Evolutionary conservation across 495 filamentous ascomycete species (phyloP).

Genomic region (Podospora pseudoanserina): DNA sequence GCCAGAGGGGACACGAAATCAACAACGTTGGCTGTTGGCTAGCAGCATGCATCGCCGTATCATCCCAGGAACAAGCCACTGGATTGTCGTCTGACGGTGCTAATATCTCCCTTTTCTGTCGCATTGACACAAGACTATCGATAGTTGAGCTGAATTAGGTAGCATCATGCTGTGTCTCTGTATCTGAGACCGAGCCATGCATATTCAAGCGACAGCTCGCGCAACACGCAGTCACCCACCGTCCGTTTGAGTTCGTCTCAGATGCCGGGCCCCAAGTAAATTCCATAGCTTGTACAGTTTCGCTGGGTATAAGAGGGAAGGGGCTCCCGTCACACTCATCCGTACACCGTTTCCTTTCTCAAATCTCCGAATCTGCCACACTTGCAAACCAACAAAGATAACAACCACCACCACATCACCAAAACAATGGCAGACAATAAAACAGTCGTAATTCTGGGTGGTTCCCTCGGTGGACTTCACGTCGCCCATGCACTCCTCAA

Average conservation of each 20-base stretch:
- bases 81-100: neutral
- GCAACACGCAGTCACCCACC: neutral
- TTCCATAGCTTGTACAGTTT: neutral
- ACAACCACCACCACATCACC: conserved; percentile 8
- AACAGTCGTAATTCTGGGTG: conserved; percentile 54
- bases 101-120: neutral
- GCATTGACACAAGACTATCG: neutral
- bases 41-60: neutral
- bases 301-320: neutral
- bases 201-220: neutral
- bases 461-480: conserved; percentile 49
- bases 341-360: neutral
- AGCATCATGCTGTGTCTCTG: neutral
- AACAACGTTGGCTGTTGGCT: neutral
- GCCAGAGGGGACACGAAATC: neutral
- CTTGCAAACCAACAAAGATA: conserved; percentile 9
- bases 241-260: neutral
- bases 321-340: neutral
- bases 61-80: neutral
- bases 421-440: conserved; percentile 30
- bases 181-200: neutral
- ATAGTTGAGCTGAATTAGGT: neutral
- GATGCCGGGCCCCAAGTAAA: neutral
- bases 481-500: conserved; percentile 54
- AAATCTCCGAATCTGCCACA: neutral